phyloP scores from a whole-genome alignment of 1,139 yeast genomes.

The Suhomyces ambrosiae region DNA sequence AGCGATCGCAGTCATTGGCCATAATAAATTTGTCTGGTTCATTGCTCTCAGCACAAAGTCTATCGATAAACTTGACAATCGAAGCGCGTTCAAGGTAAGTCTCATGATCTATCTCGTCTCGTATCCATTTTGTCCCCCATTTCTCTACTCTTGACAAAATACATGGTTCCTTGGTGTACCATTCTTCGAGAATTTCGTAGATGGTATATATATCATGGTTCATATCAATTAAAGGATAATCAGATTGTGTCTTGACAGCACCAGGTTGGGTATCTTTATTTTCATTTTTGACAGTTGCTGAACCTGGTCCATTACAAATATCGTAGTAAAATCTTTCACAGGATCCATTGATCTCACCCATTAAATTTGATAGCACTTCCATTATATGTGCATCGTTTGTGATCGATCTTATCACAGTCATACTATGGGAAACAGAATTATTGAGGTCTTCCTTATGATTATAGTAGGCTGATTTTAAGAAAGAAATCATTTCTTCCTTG shows the following conservation, averaged over 20 bases:
- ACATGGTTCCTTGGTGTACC: slow-evolving; percentile 18
- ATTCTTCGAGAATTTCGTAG: slow-evolving; percentile 20
- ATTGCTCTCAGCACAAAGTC: slow-evolving; percentile 16
- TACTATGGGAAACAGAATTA: slow-evolving; percentile 9
- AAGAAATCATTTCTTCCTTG: slow-evolving; percentile 3
- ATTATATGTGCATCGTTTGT: slow-evolving; percentile 9
- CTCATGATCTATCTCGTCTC: slow-evolving; percentile 21
- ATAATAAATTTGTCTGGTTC: slow-evolving; percentile 16
- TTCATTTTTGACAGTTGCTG: neutral
- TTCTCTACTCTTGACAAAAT: slow-evolving; percentile 16
- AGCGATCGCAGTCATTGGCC: slow-evolving; percentile 20
- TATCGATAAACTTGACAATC: slow-evolving; percentile 16
- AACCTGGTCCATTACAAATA: slow-evolving; percentile 9
- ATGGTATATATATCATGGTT: slow-evolving; percentile 21
- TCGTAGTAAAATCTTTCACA: slow-evolving; percentile 12
- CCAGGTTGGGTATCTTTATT: neutral
- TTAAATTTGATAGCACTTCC: slow-evolving; percentile 12
- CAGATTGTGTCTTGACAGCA: neutral
- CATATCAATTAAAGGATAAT: slow-evolving; percentile 15
- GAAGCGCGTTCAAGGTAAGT: slow-evolving; percentile 18
- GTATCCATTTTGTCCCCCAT: slow-evolving; percentile 21
- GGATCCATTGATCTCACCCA: slow-evolving; percentile 12
- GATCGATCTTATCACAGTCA: slow-evolving; percentile 6
- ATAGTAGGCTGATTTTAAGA: slow-evolving; percentile 12
- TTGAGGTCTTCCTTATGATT: slow-evolving; percentile 13